These are phyloP conservation scores for Gilbertella persicaria DNA, from an alignment of 371 early-diverging fungal genomes.

Conservation along the genomic window DNA sequence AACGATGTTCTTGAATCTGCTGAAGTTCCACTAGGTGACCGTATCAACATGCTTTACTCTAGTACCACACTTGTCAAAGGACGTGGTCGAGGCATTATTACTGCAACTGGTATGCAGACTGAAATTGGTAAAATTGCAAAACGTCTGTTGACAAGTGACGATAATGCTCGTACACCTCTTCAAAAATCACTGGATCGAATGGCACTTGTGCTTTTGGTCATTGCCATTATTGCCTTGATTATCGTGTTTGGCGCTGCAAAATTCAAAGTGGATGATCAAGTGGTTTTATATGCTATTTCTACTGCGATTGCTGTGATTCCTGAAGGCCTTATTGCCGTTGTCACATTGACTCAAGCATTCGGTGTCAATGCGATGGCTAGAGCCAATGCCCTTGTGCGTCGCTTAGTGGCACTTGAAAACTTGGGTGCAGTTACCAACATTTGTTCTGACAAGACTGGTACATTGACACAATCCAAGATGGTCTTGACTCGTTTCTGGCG, in stretches of 20 bases:
- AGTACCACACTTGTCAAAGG: conserved; percentile 58
- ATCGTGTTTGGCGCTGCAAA: conserved; percentile 65
- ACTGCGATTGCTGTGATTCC: conserved; percentile 81
- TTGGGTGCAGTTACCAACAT: conserved; percentile 88
- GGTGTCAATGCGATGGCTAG: conserved; percentile 87
- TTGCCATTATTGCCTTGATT: conserved; percentile 68
- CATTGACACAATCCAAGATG: conserved; percentile 89
- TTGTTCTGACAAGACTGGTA: conserved; percentile 92
- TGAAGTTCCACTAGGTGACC: conserved; percentile 47
- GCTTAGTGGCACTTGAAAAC: conserved; percentile 86
- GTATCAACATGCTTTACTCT: conserved; percentile 64
- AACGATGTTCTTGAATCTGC: conserved; percentile 17
- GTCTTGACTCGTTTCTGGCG: conserved; percentile 73
- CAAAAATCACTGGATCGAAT: conserved; percentile 70
- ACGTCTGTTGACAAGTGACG: conserved; percentile 45
- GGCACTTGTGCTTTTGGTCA: conserved; percentile 66
- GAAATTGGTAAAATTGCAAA: conserved; percentile 81
- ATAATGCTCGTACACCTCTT: conserved; percentile 55
- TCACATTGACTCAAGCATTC: conserved; percentile 86
- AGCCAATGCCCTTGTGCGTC: conserved; percentile 79
- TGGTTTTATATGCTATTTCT: conserved; percentile 68
- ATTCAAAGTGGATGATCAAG: conserved; percentile 58
- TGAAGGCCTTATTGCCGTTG: conserved; percentile 90
- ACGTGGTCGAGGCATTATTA: conserved; percentile 58
- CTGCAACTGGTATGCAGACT: conserved; percentile 75